phyloP scores from a whole-genome alignment of 305 asterid genomes.

The Ajuga reptans region DNA sequence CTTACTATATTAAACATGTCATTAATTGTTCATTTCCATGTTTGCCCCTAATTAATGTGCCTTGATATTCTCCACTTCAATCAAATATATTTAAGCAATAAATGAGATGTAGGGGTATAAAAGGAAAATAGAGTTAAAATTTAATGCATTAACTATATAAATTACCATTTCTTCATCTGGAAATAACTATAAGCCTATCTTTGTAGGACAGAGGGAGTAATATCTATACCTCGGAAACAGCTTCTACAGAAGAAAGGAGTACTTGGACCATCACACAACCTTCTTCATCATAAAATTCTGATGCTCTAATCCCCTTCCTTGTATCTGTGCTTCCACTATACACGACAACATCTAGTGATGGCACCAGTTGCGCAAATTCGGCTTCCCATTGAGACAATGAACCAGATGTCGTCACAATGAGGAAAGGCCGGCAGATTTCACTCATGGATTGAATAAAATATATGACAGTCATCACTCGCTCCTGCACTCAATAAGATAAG shows the following conservation, averaged over 20 bases:
- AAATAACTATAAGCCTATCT: too few relatives aligned
- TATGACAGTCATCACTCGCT: constrained; percentile 35
- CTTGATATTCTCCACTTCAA: too few relatives aligned
- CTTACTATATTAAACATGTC: too few relatives aligned
- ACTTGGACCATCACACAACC: constrained; percentile 46
- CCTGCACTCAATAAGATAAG: constrained; percentile 40
- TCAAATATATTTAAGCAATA: too few relatives aligned
- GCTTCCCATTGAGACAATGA: constrained; percentile 56
- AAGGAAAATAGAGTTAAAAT: too few relatives aligned
- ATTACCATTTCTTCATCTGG: too few relatives aligned
- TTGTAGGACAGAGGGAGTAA: too few relatives aligned
- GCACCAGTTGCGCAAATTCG: constrained; percentile 46
- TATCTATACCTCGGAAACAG: constrained; percentile 42
- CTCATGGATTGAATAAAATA: constrained; percentile 39
- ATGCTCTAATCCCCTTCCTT: constrained; percentile 44
- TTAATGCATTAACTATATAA: too few relatives aligned
- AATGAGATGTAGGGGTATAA: too few relatives aligned
- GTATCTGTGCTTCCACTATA: constrained; percentile 44
- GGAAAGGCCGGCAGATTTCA: constrained; percentile 46
- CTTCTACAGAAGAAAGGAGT: constrained; percentile 46
- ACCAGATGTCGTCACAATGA: constrained; percentile 38
- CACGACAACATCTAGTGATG: constrained; percentile 50
- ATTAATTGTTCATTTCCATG: too few relatives aligned
- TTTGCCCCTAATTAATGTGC: too few relatives aligned
- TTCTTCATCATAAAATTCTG: constrained; percentile 50